Base-by-base conservation (phyloP, 768 basidiomycete species). In the Tulasnella sp. region DNA sequence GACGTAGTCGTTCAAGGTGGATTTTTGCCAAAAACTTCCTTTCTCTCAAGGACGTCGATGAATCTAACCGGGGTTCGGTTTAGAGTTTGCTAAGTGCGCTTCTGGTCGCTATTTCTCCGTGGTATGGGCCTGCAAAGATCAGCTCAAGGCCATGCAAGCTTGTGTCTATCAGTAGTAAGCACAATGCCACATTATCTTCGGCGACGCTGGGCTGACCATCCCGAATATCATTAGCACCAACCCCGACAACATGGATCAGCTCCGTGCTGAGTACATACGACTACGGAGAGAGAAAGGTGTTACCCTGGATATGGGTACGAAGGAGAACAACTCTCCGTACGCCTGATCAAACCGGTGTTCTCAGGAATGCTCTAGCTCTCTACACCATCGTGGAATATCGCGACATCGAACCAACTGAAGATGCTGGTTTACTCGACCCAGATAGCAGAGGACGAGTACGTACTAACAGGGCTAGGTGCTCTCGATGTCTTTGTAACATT, bases 41-140 rank as follows among this genome's bases (percentile, higher is more conserved):
- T 2, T 51, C 39, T 35, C 9, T 70, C 26, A 70, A 35, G 39
- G 39, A 74, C 44, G 16, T 39, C 35, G 37, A 40, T 48, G 7
- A 70, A 16, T 26, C 2, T 26, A 20, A 15, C 73, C 32, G 61
- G 42, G 42, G 57, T 23, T 35, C 32, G 46, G 7, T 48, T 9
- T 82, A 96, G 95, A 89, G 74, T 96, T 95, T 82, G 94, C 94
- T 20, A 87, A 90, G n/a, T 96, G 95, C 83, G 91, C 92, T 1
- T 86, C 88, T 75, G 93, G 93, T 10, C 89, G 95, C 10, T 93
- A 91, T 3, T 84, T 96, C 74, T 93, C 94, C 6, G 91, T 95
- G 35, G 91, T 91, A 18, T 96, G 95, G 95, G 89, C 90, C 32
- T 96, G 95, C 82, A 89, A 88, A 82, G 86, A 86, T 42, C 88